Evolutionary conservation across 352 stramenopile species (phyloP).

Genomic region (Peronospora belbahrii): DNA sequence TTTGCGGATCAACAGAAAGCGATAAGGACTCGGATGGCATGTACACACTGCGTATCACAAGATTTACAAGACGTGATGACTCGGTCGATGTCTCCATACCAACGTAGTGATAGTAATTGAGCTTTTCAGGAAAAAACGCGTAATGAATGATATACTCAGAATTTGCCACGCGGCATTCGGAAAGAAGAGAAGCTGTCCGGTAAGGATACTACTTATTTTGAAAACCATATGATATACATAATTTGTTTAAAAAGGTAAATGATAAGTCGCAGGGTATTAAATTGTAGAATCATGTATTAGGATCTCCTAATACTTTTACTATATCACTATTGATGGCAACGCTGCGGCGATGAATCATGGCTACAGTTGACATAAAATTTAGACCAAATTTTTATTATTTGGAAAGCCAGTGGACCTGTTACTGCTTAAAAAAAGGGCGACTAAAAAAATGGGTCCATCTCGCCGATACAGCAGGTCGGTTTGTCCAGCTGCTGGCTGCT

Average conservation of each 20-base stretch:
- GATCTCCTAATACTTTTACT: too few relatives aligned
- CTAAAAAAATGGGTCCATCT: constrained; percentile 3
- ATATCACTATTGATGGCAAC: too few relatives aligned
- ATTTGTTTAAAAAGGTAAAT: too few relatives aligned
- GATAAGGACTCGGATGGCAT: constrained; percentile 39
- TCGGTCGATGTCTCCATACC: constrained; percentile 15
- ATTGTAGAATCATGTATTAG: too few relatives aligned
- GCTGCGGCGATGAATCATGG: too few relatives aligned
- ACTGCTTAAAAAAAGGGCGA: constrained; percentile 15
- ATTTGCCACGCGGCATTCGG: constrained; percentile 8
- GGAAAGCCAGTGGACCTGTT: constrained; percentile 22
- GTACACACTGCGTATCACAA: constrained; percentile 83
- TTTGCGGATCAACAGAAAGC: constrained; percentile 31
- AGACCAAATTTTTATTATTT: constrained; percentile 15
- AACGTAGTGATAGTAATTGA: background rate
- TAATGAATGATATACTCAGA: background rate
- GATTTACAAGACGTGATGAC: constrained; percentile 30
- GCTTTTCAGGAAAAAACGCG: too few relatives aligned
- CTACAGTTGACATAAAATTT: constrained; percentile 16
- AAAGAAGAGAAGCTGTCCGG: background rate
- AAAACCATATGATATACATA: too few relatives aligned
- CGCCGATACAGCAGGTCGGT: background rate
- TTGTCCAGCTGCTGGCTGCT: background rate
- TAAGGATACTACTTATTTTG: too few relatives aligned
- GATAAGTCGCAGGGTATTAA: too few relatives aligned